Conservation (phyloP, 805 yeast species). For the Candida koratica region DNA sequence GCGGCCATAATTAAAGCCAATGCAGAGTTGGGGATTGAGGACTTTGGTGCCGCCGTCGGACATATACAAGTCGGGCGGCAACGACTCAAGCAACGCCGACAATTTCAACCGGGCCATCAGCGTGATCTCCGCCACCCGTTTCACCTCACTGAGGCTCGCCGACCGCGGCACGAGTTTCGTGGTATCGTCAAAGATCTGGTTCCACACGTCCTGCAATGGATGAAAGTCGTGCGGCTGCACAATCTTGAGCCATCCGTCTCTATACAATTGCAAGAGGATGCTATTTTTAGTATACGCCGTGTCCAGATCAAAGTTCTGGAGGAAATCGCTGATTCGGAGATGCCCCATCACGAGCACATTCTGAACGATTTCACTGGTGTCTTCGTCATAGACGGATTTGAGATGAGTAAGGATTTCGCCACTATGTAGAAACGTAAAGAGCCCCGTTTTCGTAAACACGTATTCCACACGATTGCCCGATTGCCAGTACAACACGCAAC, state of each 20-base stretch:
- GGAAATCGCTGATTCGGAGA: conserved; percentile 49
- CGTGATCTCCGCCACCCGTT: conserved; percentile 55
- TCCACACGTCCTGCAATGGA: conserved; percentile 40
- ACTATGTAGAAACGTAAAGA: conserved; percentile 61
- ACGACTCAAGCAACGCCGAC: conserved; percentile 28
- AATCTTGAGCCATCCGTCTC: conserved; percentile 36
- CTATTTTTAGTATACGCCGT: conserved; percentile 12
- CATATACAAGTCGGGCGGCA: conserved; percentile 23
- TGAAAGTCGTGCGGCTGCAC: conserved; percentile 29
- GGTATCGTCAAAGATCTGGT: conserved; percentile 31
- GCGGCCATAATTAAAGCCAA: conserved; percentile 62
- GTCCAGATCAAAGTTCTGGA: conserved; percentile 23
- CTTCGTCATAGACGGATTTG: conserved; percentile 41
- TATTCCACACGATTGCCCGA: conserved; percentile 41
- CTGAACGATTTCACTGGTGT: conserved; percentile 58
- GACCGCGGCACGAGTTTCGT: conserved; percentile 34
- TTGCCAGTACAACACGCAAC: conserved; percentile 66
- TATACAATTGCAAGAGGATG: conserved; percentile 23
- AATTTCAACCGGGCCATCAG: conserved; percentile 44
- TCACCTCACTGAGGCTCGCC: conserved; percentile 36
- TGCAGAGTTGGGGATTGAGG: conserved; percentile 47
- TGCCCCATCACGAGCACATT: conserved; percentile 70
- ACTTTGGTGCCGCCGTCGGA: conserved; percentile 34
- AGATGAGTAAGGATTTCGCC: conserved; percentile 68
- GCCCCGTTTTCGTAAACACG: conserved; percentile 59